phyloP scores from a whole-genome alignment of 257 asterid species.

The Echites panduratus region DNA sequence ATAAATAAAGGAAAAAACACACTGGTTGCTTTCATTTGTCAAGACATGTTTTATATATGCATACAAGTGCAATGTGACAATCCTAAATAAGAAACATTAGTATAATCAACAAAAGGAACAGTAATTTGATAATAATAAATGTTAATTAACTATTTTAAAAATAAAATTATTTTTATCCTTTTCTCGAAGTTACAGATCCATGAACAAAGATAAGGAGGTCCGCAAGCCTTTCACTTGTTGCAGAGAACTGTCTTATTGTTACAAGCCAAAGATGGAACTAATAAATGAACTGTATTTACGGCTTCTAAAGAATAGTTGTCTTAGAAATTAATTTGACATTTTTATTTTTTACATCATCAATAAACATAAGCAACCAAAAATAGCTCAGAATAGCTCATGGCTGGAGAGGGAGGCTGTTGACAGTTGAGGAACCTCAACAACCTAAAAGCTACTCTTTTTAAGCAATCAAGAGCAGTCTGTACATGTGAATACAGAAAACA shows the following conservation, averaged over 20 bases:
- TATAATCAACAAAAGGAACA: background rate
- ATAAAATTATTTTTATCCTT: background rate
- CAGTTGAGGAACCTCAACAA: no score
- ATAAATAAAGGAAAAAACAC: background rate
- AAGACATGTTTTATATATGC: background rate
- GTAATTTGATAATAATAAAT: background rate
- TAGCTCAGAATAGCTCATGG: background rate
- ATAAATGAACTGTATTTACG: background rate
- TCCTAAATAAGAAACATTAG: background rate
- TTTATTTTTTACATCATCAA: background rate
- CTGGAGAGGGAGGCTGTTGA: background rate
- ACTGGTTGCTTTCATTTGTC: background rate
- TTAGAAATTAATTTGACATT: background rate
- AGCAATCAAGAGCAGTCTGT: background rate
- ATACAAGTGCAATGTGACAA: background rate
- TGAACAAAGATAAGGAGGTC: constrained; percentile 1
- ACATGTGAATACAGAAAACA: background rate
- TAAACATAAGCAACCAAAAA: background rate
- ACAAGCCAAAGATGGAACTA: background rate
- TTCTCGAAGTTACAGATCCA: background rate
- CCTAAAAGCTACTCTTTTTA: background rate
- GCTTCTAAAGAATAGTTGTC: background rate
- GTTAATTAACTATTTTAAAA: background rate
- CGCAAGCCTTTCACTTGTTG: background rate
- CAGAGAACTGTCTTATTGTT: background rate